Evolutionary conservation across 1,284 basidiomycete species (phyloP).

Genomic region (Tilletiopsis washingtonensis): DNA sequence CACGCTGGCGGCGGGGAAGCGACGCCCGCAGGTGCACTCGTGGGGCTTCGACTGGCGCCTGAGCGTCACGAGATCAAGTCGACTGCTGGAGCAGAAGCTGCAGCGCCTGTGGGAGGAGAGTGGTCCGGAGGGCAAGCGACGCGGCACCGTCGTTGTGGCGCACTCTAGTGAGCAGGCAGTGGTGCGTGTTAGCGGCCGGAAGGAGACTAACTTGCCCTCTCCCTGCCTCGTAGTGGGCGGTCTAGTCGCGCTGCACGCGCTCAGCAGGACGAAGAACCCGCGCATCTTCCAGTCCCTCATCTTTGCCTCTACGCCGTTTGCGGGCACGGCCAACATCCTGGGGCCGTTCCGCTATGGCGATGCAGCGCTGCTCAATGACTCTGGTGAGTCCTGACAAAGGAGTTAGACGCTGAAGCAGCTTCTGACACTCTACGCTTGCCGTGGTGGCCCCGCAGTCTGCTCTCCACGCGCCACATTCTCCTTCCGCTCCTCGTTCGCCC

Average conservation of each 20-base stretch:
- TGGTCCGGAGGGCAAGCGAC: slow-evolving; percentile 9
- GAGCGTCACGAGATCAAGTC: slow-evolving; percentile 15
- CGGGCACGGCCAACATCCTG: slow-evolving; percentile 46
- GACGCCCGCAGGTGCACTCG: slow-evolving; percentile 26
- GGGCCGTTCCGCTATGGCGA: slow-evolving; percentile 45
- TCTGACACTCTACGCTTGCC: no score
- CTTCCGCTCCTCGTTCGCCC: slow-evolving; percentile 44
- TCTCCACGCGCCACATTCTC: slow-evolving; percentile 40
- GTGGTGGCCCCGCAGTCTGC: slow-evolving; percentile 23
- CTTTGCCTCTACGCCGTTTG: slow-evolving; percentile 43
- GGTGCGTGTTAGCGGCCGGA: no score
- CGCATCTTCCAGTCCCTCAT: slow-evolving; percentile 41
- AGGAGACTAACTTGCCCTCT: no score
- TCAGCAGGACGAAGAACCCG: slow-evolving; percentile 34
- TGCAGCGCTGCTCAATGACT: slow-evolving; percentile 33
- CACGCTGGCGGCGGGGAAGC: slow-evolving; percentile 2
- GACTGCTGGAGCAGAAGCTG: slow-evolving; percentile 6
- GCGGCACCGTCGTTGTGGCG: slow-evolving; percentile 44
- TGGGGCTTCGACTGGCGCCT: slow-evolving; percentile 47
- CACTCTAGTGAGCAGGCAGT: no score
- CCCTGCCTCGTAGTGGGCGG: no score
- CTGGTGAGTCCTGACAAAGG: no score
- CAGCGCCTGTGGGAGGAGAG: slow-evolving; percentile 27
- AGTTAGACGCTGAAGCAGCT: no score
- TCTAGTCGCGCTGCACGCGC: slow-evolving; percentile 43